Conservation (phyloP, 1,284 basidiomycete species). For the Trichosporon asahii region DNA sequence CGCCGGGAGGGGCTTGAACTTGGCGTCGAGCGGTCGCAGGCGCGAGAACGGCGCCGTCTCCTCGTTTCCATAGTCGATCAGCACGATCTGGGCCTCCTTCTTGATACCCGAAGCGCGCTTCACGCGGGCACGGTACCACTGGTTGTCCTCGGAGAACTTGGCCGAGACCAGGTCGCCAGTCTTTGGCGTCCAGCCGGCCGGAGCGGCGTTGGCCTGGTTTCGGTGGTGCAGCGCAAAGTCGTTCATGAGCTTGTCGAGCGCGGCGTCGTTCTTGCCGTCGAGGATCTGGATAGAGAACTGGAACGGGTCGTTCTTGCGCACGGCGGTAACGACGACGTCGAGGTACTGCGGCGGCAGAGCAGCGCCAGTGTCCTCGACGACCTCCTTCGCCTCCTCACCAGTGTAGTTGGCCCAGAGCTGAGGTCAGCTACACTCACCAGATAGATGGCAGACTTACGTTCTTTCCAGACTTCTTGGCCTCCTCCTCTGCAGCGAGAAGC, state of each 20-base stretch:
- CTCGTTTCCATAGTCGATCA: constrained; percentile 69
- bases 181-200: constrained; percentile 69
- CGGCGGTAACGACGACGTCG: constrained; percentile 87
- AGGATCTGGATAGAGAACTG: constrained; percentile 88
- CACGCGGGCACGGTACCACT: constrained; percentile 91
- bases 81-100: constrained; percentile 57
- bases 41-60: constrained; percentile 67
- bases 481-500: constrained; percentile 77
- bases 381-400: constrained; percentile 58
- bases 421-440: not conserved
- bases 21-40: constrained; percentile 75
- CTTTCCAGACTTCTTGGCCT: constrained; percentile 70
- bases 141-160: constrained; percentile 63
- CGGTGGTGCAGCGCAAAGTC: constrained; percentile 85
- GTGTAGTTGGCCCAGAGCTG: constrained; percentile 83
- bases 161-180: constrained; percentile 84
- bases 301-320: constrained; percentile 72
- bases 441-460: constrained; percentile 60
- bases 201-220: constrained; percentile 57
- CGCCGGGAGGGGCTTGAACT: constrained; percentile 77
- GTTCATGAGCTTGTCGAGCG: constrained; percentile 86
- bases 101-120: constrained; percentile 74
- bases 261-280: constrained; percentile 75
- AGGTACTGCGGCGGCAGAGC: constrained; percentile 77
- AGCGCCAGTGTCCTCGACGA: constrained; percentile 52